These are phyloP conservation scores for Fragaria iinumae DNA, from an alignment of 306 rosid species.

Conservation along the genomic window DNA sequence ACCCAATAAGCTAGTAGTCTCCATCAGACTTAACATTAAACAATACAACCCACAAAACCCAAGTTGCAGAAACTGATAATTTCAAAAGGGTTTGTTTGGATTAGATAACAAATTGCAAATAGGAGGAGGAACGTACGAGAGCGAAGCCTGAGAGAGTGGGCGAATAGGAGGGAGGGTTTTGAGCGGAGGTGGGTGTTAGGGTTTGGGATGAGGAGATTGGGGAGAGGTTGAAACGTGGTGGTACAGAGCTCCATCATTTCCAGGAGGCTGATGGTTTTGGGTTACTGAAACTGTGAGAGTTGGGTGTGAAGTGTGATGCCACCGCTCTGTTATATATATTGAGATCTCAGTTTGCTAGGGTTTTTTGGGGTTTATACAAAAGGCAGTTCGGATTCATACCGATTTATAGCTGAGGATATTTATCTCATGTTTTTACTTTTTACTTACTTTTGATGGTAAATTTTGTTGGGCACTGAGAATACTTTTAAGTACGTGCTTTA, in stretches of 20 bases:
- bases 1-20: not conserved
- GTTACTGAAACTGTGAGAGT: not conserved
- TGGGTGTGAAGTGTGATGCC: not conserved
- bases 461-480: too few relatives aligned
- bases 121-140: slow-evolving; percentile 33
- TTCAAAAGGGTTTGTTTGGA: not conserved
- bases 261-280: not conserved
- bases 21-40: too few relatives aligned
- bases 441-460: not conserved
- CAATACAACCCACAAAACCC: not conserved
- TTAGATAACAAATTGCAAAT: not conserved
- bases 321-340: not conserved
- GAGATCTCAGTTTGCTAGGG: not conserved
- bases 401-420: not conserved
- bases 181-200: slow-evolving; percentile 12
- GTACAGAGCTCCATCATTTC: slow-evolving; percentile 35
- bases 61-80: not conserved
- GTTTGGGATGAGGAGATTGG: slow-evolving; percentile 11
- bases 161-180: slow-evolving; percentile 4
- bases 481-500: too few relatives aligned
- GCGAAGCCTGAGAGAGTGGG: slow-evolving; percentile 5
- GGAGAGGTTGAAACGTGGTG: slow-evolving; percentile 17
- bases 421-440: not conserved
- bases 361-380: too few relatives aligned
- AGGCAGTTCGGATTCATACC: not conserved